Percentiles rank a stretch among this genome's conserved stretches.
These are phyloP conservation scores for Lipomyces kockii DNA, from an alignment of 805 yeast species.

Conservation along the genomic window DNA sequence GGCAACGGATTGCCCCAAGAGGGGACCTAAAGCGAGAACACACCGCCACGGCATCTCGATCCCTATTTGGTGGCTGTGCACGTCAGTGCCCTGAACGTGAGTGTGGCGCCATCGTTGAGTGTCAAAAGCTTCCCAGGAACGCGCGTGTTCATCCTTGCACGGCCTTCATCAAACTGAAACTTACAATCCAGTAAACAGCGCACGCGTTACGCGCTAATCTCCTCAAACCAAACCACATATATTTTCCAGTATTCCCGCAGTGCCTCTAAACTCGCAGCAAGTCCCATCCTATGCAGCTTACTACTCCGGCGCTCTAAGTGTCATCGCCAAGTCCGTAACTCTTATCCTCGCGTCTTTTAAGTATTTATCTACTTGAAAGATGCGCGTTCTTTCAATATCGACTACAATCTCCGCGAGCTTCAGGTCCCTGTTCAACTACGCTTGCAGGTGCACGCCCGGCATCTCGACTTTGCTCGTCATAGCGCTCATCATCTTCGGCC, in stretches of 20 bases:
- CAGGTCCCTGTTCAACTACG: constrained; percentile 5
- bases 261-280: too few relatives aligned
- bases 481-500: background rate
- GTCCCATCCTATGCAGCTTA: too few relatives aligned
- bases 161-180: background rate
- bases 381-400: constrained; percentile 21
- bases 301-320: too few relatives aligned
- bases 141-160: background rate
- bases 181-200: background rate
- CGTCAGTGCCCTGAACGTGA: background rate
- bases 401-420: constrained; percentile 6
- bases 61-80: background rate
- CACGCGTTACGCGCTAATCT: too few relatives aligned
- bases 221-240: too few relatives aligned
- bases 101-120: background rate
- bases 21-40: too few relatives aligned
- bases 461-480: constrained; percentile 22
- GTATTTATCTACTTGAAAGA: background rate
- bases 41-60: background rate
- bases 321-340: background rate
- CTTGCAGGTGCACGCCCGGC: constrained; percentile 22
- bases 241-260: too few relatives aligned
- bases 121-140: background rate
- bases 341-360: background rate
- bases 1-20: too few relatives aligned